Base-by-base conservation (phyloP, 345 rosid species). In the Eucalyptus shirleyi region DNA sequence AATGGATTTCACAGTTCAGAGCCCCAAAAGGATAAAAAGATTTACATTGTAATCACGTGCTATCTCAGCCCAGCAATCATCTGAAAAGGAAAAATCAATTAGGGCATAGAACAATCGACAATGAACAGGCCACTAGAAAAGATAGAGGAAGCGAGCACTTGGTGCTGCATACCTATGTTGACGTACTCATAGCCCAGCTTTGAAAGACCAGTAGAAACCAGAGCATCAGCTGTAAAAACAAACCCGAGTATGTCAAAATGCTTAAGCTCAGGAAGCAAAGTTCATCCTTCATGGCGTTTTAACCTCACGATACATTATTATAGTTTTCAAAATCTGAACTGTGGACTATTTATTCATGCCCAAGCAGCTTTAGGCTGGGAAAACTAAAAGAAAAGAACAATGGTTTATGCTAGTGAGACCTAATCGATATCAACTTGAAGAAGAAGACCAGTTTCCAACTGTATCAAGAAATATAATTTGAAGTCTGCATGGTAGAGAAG, bases 31-130 rank as follows among this genome's bases (percentile, higher is more conserved):
- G 50, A 59, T 34, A 55, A 40, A 37, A 59, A 34, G 30, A 90
- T 45, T 62, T 91, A 98, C 97, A 95, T 95, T 91, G 44, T 50
- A 77, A 89, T 95, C 98, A 67, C 99, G 97, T 92, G 92, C 50
- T 90, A 94, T 89, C 93, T 97, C 98, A 86, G 97, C 99, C 99
- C 99, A 98, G 90, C 99, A 96, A 92, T 98, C 99, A 93, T 98
- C 99, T 97, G 89, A 81, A 89, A 87, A 91, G 86, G 67, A 89
- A 56, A 90, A 88, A 62, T 60, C 56, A 42, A 81, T 16, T 2
- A 50, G 47, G 65, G 21, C n/a, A 34, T 23, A 30, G 60, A 80
- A 8, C 40, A 14, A 18, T 51, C 44, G 49, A 45, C 62, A 44
- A 59, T 2, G 28, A 23, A 87, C n/a, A 12, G 7, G 37, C 83